These are phyloP conservation scores for Eleusine coracana DNA, from an alignment of 176 grass and related monocot species.

Conservation along the genomic window DNA sequence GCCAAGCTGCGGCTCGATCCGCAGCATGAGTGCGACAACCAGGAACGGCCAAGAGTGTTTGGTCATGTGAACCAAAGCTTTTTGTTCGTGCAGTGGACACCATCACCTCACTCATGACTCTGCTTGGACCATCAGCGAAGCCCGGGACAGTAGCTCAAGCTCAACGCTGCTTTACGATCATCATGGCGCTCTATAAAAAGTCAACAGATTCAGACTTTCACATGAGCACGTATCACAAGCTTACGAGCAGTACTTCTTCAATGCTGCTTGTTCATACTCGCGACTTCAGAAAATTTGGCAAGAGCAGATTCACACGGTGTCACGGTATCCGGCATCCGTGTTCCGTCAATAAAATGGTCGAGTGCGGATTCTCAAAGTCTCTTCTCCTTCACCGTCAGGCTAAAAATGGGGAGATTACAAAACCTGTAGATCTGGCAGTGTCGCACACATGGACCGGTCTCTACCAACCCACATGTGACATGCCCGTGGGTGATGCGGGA, in stretches of 20 bases:
- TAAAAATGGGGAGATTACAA: background rate
- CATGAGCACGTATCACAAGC: background rate
- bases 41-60: background rate
- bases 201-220: conserved; percentile 9
- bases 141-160: background rate
- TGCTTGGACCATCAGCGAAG: background rate
- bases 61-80: conserved; percentile 43
- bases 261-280: background rate
- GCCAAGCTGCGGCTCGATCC: background rate
- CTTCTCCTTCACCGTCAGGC: background rate
- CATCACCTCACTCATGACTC: background rate
- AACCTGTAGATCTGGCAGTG: conserved; percentile 4
- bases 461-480: conserved; percentile 49
- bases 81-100: conserved; percentile 19
- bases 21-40: conserved; percentile 34
- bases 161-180: background rate
- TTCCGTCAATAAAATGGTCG: background rate
- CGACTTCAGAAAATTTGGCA: background rate
- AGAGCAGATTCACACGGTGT: background rate
- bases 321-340: background rate
- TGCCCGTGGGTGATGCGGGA: conserved; percentile 16
- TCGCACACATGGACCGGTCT: conserved; percentile 19
- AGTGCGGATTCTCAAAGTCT: background rate
- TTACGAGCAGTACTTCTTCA: background rate
- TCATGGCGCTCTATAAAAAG: background rate